These are phyloP conservation scores for Rubia peregrina DNA, from an alignment of 305 asterid species.

Conservation along the genomic window DNA sequence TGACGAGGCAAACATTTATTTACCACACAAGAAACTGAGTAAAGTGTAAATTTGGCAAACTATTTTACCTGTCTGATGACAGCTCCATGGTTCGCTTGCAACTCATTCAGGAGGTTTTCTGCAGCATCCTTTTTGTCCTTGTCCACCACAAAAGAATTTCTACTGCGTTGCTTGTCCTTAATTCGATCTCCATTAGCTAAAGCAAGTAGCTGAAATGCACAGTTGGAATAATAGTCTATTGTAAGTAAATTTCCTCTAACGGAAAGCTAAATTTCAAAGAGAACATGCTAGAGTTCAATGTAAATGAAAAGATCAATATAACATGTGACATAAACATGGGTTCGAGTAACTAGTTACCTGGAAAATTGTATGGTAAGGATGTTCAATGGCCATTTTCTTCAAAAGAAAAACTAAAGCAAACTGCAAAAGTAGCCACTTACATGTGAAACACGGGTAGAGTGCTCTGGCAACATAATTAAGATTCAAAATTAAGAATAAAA, in stretches of 20 bases:
- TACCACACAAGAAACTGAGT: neutral
- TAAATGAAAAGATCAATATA: slow-evolving; percentile 1
- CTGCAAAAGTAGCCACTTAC: slow-evolving; percentile 41
- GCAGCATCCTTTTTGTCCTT: slow-evolving; percentile 93
- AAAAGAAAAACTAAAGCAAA: slow-evolving; percentile 83
- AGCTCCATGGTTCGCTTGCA: slow-evolving; percentile 68
- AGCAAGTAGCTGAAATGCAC: slow-evolving; percentile 67
- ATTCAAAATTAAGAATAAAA: too few species aligned
- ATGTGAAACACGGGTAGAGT: slow-evolving; percentile 8
- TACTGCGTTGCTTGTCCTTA: slow-evolving; percentile 95
- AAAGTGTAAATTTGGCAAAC: slow-evolving; percentile 13
- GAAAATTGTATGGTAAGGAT: slow-evolving; percentile 92
- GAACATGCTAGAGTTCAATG: slow-evolving; percentile 8
- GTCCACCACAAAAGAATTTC: slow-evolving; percentile 89
- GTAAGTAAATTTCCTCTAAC: neutral
- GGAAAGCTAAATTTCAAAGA: neutral
- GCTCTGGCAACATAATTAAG: slow-evolving; percentile 2
- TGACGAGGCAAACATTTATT: slow-evolving; percentile 4
- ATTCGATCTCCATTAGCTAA: slow-evolving; percentile 96
- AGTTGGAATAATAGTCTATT: neutral
- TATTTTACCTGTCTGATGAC: slow-evolving; percentile 61
- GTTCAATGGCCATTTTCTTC: slow-evolving; percentile 88
- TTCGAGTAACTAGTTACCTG: slow-evolving; percentile 49
- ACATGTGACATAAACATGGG: slow-evolving; percentile 6
- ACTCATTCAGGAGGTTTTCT: slow-evolving; percentile 77